A percentile compares a stretch with the other conserved stretches of the same genome.
Evolutionary conservation across 2,329 filamentous ascomycete species (phyloP).

Genomic region (Fusarium bulbicola): DNA sequence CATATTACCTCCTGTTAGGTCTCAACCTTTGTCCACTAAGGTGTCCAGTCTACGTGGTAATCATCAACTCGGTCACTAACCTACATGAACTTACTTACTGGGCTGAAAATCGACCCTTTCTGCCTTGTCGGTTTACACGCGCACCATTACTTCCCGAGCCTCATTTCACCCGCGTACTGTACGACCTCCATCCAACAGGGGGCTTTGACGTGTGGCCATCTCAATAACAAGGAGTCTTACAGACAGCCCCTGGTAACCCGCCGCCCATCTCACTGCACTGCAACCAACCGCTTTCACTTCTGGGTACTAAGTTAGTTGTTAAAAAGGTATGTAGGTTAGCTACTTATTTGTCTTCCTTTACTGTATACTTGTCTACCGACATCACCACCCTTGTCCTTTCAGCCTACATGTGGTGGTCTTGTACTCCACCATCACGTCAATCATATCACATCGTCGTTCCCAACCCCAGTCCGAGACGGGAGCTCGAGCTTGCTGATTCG

Average conservation of each 20-base stretch:
- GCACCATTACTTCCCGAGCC: slow-evolving; percentile 10
- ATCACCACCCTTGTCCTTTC: neutral
- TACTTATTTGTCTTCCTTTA: neutral
- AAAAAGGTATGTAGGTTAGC: slow-evolving; percentile 3
- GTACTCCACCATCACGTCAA: slow-evolving; percentile 40
- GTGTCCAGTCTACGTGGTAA: neutral
- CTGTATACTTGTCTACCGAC: neutral
- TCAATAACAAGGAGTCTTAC: slow-evolving; percentile 19
- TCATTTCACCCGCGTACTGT: slow-evolving; percentile 11
- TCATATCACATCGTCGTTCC: slow-evolving; percentile 38
- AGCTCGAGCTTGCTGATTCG: slow-evolving; percentile 31
- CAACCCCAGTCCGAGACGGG: slow-evolving; percentile 31
- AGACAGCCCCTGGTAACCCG: slow-evolving; percentile 6
- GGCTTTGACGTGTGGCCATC: neutral
- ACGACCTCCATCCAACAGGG: slow-evolving; percentile 14
- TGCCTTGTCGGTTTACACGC: slow-evolving; percentile 23
- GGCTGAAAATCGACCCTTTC: slow-evolving; percentile 14
- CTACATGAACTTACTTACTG: neutral
- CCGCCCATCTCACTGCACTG: neutral
- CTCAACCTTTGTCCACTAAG: neutral
- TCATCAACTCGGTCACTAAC: neutral
- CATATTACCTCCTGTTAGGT: neutral
- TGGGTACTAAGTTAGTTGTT: neutral
- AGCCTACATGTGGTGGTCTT: slow-evolving; percentile 3
- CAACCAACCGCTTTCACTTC: slow-evolving; percentile 2